Percentiles rank a stretch among this genome's conserved stretches.
Conservation (phyloP, 2,329 filamentous ascomycete species). For the Ophiostoma fasciatum region DNA sequence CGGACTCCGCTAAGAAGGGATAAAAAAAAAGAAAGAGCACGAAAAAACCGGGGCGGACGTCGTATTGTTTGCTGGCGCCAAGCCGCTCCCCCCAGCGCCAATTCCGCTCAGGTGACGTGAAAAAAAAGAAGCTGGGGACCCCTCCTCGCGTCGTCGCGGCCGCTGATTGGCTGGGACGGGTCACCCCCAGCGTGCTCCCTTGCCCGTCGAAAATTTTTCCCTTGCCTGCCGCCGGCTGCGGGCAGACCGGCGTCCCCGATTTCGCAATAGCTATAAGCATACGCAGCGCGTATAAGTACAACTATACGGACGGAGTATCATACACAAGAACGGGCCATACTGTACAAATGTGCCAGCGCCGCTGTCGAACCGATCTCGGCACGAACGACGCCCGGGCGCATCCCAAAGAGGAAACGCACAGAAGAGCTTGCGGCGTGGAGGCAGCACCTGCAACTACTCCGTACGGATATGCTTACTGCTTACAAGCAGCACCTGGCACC, state of each 20-base stretch:
- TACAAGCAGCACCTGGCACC: too few relatives aligned
- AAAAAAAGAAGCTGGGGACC: constrained; percentile 8
- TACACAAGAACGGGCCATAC: too few relatives aligned
- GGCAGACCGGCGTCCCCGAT: constrained; percentile 3
- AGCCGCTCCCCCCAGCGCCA: constrained; percentile 11
- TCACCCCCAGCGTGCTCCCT: background rate
- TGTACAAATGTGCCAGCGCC: too few relatives aligned
- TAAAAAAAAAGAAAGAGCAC: background rate
- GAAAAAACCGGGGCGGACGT: background rate
- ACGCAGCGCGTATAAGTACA: background rate
- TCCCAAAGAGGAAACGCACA: too few relatives aligned
- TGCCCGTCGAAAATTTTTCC: background rate
- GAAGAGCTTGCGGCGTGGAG: too few relatives aligned
- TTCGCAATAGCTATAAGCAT: background rate
- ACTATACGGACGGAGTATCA: too few relatives aligned
- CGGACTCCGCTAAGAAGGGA: background rate
- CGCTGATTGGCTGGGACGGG: background rate
- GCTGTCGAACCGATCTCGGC: too few relatives aligned
- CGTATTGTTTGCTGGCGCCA: background rate
- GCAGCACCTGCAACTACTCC: too few relatives aligned
- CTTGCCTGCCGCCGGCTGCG: background rate
- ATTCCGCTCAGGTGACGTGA: constrained; percentile 16
- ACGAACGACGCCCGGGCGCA: too few relatives aligned
- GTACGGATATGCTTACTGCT: too few relatives aligned
- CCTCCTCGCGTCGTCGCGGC: background rate